phyloP scores from a whole-genome alignment of 495 filamentous ascomycete genomes.

The Amorphotheca resinae region DNA sequence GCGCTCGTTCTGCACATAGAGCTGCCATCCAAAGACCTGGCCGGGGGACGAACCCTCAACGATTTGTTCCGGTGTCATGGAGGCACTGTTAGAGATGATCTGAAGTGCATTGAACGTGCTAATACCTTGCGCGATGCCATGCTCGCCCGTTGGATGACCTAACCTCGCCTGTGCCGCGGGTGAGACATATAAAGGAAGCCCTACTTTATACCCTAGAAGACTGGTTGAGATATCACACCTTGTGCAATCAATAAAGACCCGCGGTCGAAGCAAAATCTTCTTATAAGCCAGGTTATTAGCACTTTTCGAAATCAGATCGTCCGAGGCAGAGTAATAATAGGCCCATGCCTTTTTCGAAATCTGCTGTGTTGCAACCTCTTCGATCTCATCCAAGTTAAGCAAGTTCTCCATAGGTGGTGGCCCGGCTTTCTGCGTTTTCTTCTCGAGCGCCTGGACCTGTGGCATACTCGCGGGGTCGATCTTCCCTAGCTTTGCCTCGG shows the following conservation, averaged over 20 bases:
- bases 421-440: slow-evolving; percentile 23
- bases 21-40: slow-evolving; percentile 84
- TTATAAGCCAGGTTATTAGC: slow-evolving; percentile 72
- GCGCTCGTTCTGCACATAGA: slow-evolving; percentile 76
- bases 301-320: slow-evolving; percentile 67
- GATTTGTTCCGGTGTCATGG: slow-evolving; percentile 80
- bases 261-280: slow-evolving; percentile 70
- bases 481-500: slow-evolving; percentile 59
- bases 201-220: slow-evolving; percentile 53
- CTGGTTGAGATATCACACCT: slow-evolving; percentile 58
- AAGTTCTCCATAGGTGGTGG: slow-evolving; percentile 44
- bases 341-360: slow-evolving; percentile 79
- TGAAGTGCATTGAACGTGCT: slow-evolving; percentile 65
- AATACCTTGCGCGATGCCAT: slow-evolving; percentile 73
- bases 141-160: slow-evolving; percentile 76
- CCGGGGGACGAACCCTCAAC: slow-evolving; percentile 50
- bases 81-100: slow-evolving; percentile 80
- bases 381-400: slow-evolving; percentile 61
- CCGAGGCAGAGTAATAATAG: slow-evolving; percentile 84
- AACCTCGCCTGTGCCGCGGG: slow-evolving; percentile 89
- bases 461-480: slow-evolving; percentile 55
- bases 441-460: slow-evolving; percentile 29
- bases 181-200: slow-evolving; percentile 66
- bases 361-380: slow-evolving; percentile 56
- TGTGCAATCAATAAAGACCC: slow-evolving; percentile 76